A percentile compares a stretch with the other conserved stretches of the same genome.
Conservation (phyloP, 768 basidiomycete species). For the Trametes meyenii region DNA sequence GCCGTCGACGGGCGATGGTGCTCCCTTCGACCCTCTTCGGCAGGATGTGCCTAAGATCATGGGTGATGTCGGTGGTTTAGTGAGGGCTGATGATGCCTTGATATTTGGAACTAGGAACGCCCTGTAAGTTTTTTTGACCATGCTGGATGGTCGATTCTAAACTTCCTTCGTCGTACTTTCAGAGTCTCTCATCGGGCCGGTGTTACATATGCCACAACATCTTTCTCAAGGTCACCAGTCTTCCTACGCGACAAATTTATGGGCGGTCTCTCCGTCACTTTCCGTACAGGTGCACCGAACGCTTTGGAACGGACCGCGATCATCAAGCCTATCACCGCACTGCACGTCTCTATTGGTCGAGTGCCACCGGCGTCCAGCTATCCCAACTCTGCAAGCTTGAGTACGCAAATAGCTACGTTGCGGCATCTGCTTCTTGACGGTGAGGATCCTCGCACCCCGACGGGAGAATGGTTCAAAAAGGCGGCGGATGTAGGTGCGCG, state of each 20-base stretch:
- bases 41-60: constrained; percentile 49
- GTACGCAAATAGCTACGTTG: constrained; percentile 79
- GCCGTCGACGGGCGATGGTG: constrained; percentile 70
- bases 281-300: constrained; percentile 43
- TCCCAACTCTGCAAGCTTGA: constrained; percentile 50
- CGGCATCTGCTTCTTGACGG: constrained; percentile 60
- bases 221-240: constrained; percentile 12
- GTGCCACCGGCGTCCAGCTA: constrained; percentile 31
- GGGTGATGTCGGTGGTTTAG: constrained; percentile 53
- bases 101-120: constrained; percentile 69
- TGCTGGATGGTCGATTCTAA: not conserved
- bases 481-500: constrained; percentile 35
- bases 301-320: constrained; percentile 46
- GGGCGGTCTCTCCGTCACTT: constrained; percentile 47
- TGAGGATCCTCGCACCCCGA: constrained; percentile 36
- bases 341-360: constrained; percentile 44
- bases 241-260: constrained; percentile 33
- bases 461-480: constrained; percentile 39
- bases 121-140: constrained; percentile 50
- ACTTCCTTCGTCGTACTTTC: not conserved
- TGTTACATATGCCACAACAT: constrained; percentile 45
- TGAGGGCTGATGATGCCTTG: constrained; percentile 75
- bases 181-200: constrained; percentile 68
- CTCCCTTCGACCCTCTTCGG: constrained; percentile 56
- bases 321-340: constrained; percentile 45